phyloP scores from a whole-genome alignment of 176 grass and related monocot genomes.

The Lolium rigidum region DNA sequence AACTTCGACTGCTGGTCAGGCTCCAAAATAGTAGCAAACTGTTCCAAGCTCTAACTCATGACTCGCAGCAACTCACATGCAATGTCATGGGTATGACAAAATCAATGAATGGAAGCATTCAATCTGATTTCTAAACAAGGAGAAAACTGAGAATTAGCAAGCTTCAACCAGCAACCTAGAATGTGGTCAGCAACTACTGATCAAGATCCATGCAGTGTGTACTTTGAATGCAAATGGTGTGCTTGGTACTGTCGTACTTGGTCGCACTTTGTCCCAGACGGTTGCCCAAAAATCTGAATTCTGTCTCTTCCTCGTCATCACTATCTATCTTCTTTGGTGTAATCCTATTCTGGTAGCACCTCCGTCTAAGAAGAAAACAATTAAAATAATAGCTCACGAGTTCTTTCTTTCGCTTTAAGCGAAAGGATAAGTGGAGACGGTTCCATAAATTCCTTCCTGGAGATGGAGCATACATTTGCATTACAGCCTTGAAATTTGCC shows the following conservation, averaged over 20 bases:
- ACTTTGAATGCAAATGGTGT: constrained; percentile 58
- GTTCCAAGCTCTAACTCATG: background rate
- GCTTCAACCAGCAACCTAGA: constrained; percentile 27
- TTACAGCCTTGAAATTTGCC: constrained; percentile 63
- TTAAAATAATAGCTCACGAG: constrained; percentile 91
- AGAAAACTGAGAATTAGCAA: constrained; percentile 23
- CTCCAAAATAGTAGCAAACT: background rate
- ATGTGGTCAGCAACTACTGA: constrained; percentile 44
- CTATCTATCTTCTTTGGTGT: constrained; percentile 72
- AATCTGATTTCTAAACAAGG: constrained; percentile 1
- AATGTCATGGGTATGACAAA: constrained; percentile 14
- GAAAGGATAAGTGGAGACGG: constrained; percentile 49
- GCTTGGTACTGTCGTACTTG: constrained; percentile 48
- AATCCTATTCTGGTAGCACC: constrained; percentile 79
- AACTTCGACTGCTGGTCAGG: background rate
- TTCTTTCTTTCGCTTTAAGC: constrained; percentile 55
- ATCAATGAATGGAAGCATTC: background rate
- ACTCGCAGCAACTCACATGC: background rate
- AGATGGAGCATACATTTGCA: constrained; percentile 47
- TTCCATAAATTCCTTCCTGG: constrained; percentile 61
- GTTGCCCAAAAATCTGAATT: constrained; percentile 64
- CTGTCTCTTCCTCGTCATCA: constrained; percentile 80
- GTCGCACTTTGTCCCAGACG: constrained; percentile 57
- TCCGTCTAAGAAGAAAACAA: constrained; percentile 76
- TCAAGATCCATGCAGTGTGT: constrained; percentile 69